Conservation (phyloP, 1,284 basidiomycete genomes). For the Apiotrichum sp. region DNA sequence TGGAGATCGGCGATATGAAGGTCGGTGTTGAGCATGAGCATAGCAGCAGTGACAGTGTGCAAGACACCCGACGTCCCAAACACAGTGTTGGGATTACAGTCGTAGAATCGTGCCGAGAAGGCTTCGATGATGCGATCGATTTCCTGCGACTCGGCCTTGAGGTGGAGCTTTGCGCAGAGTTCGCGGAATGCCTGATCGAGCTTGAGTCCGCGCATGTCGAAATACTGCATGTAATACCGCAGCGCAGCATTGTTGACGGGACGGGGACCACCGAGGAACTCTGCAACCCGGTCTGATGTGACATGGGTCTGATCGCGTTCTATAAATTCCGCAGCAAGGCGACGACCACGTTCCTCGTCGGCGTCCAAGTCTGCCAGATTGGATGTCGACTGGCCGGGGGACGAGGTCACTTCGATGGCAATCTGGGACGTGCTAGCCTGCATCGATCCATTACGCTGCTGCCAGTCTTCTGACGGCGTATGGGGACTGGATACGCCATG, state of each 20-base stretch:
- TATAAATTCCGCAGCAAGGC: conserved; percentile 72
- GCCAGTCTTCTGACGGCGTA: background rate
- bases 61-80: conserved; percentile 87
- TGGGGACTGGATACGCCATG: background rate
- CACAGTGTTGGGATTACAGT: conserved; percentile 73
- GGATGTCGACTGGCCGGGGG: conserved; percentile 7
- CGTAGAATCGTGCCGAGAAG: conserved; percentile 82
- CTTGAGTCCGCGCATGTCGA: conserved; percentile 76
- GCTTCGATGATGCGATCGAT: conserved; percentile 91
- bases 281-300: conserved; percentile 83
- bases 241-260: conserved; percentile 69
- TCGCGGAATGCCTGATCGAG: conserved; percentile 85
- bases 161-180: conserved; percentile 81
- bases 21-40: conserved; percentile 93
- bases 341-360: conserved; percentile 60
- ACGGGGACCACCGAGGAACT: conserved; percentile 85
- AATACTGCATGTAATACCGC: conserved; percentile 75
- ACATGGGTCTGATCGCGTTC: conserved; percentile 80
- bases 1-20: conserved; percentile 87
- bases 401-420: conserved; percentile 14
- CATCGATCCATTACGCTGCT: background rate
- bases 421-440: background rate
- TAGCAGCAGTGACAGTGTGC: conserved; percentile 86
- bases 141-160: conserved; percentile 96
- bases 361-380: conserved; percentile 6